Evolutionary conservation across 441 rosid species (phyloP).

Genomic region (Pelargonium citronellum): DNA sequence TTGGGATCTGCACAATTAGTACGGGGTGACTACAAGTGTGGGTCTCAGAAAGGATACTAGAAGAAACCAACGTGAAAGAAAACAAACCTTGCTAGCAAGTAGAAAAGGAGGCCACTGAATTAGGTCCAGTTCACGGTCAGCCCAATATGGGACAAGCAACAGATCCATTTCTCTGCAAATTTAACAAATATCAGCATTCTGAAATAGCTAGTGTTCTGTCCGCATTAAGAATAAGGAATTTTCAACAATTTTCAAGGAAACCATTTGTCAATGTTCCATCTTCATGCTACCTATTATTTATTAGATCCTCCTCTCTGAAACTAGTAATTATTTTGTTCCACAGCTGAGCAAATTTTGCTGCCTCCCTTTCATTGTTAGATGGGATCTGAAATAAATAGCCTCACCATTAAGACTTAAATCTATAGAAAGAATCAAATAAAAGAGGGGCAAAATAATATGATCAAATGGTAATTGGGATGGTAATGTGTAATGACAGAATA

Average conservation of each 20-base stretch:
- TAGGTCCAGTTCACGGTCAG: slow-evolving; percentile 80
- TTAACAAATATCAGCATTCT: slow-evolving; percentile 19
- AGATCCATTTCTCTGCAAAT: slow-evolving; percentile 84
- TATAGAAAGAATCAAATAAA: neutral
- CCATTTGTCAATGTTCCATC: neutral
- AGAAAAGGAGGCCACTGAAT: slow-evolving; percentile 99
- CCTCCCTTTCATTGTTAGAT: slow-evolving; percentile 54
- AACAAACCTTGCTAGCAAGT: slow-evolving; percentile 93
- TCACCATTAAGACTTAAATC: slow-evolving; percentile 6
- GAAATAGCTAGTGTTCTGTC: neutral
- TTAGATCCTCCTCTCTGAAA: slow-evolving; percentile 96
- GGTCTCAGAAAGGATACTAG: neutral
- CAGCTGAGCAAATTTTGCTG: slow-evolving; percentile 95
- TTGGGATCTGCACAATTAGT: slow-evolving; percentile 62
- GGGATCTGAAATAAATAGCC: slow-evolving; percentile 40
- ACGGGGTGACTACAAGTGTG: neutral
- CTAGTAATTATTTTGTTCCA: slow-evolving; percentile 97
- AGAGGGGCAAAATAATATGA: neutral
- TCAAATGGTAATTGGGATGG: neutral
- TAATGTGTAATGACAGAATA: neutral
- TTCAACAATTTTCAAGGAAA: slow-evolving; percentile 1
- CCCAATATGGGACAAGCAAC: slow-evolving; percentile 99
- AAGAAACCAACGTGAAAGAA: slow-evolving; percentile 6
- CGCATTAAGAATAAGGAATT: slow-evolving; percentile 6
- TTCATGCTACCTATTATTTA: slow-evolving; percentile 52